A percentile compares a stretch with the other conserved stretches of the same genome.
phyloP scores from a whole-genome alignment of 2,329 filamentous ascomycete genomes.

The Cladorrhinum sp. region DNA sequence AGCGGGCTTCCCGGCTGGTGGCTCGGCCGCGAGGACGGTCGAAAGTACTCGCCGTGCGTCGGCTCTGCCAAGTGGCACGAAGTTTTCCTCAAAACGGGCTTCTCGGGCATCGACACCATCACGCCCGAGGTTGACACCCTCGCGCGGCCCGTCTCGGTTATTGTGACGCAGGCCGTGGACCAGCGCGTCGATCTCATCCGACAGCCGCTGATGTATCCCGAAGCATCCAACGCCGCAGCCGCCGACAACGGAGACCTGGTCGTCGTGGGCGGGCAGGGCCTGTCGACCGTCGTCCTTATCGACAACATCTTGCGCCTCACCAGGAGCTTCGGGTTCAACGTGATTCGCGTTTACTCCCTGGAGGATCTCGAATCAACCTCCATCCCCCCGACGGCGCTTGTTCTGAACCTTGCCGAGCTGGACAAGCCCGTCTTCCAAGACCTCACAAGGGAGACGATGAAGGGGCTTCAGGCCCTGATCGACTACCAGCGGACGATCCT shows the following conservation, averaged over 20 bases:
- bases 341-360: neutral
- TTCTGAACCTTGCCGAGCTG: constrained; percentile 7
- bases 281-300: neutral
- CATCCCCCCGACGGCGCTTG: neutral
- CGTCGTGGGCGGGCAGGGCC: constrained; percentile 22
- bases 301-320: neutral
- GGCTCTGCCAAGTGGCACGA: constrained; percentile 24
- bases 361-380: neutral
- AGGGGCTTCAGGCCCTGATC: neutral
- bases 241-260: constrained; percentile 12
- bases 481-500: constrained; percentile 4
- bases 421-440: constrained; percentile 7
- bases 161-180: constrained; percentile 28
- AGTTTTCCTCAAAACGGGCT: constrained; percentile 25
- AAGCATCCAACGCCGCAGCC: neutral
- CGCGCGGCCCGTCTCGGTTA: constrained; percentile 12
- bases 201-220: constrained; percentile 17
- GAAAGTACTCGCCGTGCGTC: constrained; percentile 10
- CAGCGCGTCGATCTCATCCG: constrained; percentile 23
- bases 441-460: neutral
- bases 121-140: constrained; percentile 12
- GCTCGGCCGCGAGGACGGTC: constrained; percentile 31
- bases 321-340: neutral
- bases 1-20: constrained; percentile 36
- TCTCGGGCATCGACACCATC: constrained; percentile 26